phyloP scores from a whole-genome alignment of 441 rosid species.

The Erysimum pusillum region DNA sequence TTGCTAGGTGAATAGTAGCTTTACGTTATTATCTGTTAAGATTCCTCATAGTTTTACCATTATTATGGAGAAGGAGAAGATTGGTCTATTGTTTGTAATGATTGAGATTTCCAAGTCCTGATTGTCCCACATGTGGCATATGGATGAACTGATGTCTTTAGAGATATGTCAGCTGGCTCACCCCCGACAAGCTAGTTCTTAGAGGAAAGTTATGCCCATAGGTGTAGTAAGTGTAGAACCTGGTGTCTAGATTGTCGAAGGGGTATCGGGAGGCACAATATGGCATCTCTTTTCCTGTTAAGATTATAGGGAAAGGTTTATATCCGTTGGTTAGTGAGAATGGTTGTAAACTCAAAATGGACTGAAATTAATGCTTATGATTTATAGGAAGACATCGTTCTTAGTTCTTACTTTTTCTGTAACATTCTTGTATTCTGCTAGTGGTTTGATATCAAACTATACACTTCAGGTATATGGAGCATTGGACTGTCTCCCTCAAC shows the following conservation, averaged over 20 bases:
- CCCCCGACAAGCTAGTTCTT: conserved; percentile 12
- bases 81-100: conserved; percentile 4
- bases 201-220: conserved; percentile 20
- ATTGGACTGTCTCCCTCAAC: conserved; percentile 30
- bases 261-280: background rate
- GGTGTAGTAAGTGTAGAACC: background rate
- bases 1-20: conserved; percentile 8
- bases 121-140: background rate
- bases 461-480: conserved; percentile 33
- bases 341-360: background rate
- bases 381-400: no score
- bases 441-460: conserved; percentile 13
- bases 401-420: background rate
- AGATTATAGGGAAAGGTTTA: background rate
- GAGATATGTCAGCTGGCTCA: conserved; percentile 16
- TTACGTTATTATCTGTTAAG: background rate
- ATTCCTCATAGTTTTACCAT: background rate
- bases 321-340: conserved; percentile 8
- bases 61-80: background rate
- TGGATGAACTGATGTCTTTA: background rate
- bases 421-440: background rate
- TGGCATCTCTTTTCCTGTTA: background rate
- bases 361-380: background rate
- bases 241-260: background rate
- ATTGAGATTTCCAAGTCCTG: background rate